Percentiles rank a stretch among this genome's conserved stretches.
Evolutionary conservation across 2,329 filamentous ascomycete genomes (phyloP).

Genomic region (Alternaria ventricosa): DNA sequence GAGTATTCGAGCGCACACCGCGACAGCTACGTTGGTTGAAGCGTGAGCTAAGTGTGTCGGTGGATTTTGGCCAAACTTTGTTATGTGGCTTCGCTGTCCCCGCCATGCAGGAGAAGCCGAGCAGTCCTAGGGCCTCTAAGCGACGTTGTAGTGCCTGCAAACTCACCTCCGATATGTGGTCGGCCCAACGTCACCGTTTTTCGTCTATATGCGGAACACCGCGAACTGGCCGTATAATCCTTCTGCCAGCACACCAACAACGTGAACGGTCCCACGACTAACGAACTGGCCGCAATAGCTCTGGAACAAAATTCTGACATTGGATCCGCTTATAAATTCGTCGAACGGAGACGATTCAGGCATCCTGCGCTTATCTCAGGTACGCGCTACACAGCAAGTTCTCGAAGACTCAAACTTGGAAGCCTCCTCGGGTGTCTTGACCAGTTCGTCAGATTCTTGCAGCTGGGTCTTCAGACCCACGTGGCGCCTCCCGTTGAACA

Average conservation of each 20-base stretch:
- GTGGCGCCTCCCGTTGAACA: constrained; percentile 7
- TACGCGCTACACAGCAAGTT: constrained; percentile 5
- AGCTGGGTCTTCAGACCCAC: constrained; percentile 7
- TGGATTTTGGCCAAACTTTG: constrained; percentile 13
- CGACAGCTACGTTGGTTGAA: constrained; percentile 4
- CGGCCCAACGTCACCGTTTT: constrained; percentile 21
- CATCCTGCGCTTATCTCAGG: constrained; percentile 4
- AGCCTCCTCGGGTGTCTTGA: neutral
- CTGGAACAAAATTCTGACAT: neutral
- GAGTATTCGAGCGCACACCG: constrained; percentile 11
- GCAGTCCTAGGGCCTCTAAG: constrained; percentile 9
- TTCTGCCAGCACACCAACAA: constrained; percentile 2
- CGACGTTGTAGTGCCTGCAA: constrained; percentile 16
- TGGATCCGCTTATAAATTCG: neutral
- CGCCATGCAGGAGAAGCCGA: constrained; percentile 17
- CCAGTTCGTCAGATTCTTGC: neutral
- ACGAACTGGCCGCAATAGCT: neutral
- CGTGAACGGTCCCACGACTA: neutral
- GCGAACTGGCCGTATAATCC: constrained; percentile 3
- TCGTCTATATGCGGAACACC: constrained; percentile 7
- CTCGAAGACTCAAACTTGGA: neutral
- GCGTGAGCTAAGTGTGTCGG: constrained; percentile 4
- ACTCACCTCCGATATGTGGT: constrained; percentile 17
- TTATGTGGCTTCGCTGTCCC: constrained; percentile 13
- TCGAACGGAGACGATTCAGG: neutral